These are phyloP conservation scores for Corymbia citriodora DNA, from an alignment of 441 rosid species.

Conservation along the genomic window DNA sequence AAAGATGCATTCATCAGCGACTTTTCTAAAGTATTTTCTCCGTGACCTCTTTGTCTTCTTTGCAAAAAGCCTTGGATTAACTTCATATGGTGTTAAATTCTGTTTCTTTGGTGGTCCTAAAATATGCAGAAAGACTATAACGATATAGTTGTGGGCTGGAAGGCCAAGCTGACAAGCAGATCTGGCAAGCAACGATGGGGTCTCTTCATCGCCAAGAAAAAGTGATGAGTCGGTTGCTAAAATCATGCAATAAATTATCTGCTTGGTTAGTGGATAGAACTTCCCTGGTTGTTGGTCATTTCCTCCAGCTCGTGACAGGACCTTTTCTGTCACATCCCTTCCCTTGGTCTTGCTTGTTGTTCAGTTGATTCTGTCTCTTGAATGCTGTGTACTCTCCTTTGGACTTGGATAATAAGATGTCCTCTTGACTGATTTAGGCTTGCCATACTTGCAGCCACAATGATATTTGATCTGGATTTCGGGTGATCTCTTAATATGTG, in stretches of 20 bases:
- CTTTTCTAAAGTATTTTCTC: constrained; percentile 59
- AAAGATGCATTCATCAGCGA: constrained; percentile 59
- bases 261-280: not conserved
- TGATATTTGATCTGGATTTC: not conserved
- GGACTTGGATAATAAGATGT: not conserved
- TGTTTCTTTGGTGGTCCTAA: not conserved
- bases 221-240: constrained; percentile 15
- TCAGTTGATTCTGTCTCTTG: not conserved
- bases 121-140: constrained; percentile 72
- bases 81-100: not conserved
- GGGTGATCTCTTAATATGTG: not conserved
- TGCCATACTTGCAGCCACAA: not conserved
- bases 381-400: not conserved
- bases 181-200: constrained; percentile 92
- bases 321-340: not conserved
- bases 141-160: constrained; percentile 97
- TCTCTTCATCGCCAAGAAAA: constrained; percentile 69
- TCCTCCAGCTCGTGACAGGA: not conserved
- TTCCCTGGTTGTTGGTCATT: not conserved
- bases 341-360: not conserved
- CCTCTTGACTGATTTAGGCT: not conserved
- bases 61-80: not conserved
- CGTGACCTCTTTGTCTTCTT: not conserved
- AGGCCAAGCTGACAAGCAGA: constrained; percentile 70
- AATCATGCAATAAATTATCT: not conserved